A percentile compares a stretch with the other conserved stretches of the same genome.
These are phyloP conservation scores for Yarrowia yakushimensis DNA, from an alignment of 805 yeast genomes.

Conservation along the genomic window DNA sequence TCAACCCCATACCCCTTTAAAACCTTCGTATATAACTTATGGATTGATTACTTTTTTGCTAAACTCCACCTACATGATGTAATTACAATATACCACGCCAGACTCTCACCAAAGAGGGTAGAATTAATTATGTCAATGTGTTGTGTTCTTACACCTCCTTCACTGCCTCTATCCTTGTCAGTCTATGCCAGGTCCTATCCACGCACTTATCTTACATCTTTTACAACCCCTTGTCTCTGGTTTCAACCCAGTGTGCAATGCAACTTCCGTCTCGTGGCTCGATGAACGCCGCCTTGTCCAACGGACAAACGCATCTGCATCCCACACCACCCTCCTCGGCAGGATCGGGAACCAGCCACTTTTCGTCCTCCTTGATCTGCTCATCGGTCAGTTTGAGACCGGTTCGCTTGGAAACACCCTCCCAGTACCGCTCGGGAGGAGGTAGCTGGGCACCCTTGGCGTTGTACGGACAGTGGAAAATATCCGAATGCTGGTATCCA, in stretches of 20 bases:
- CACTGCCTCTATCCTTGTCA: neutral
- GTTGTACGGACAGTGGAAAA: slow-evolving; percentile 80
- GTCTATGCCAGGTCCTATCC: neutral
- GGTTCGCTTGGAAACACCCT: neutral
- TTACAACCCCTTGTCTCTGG: slow-evolving; percentile 5
- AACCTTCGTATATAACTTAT: neutral
- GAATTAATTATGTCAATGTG: slow-evolving; percentile 4
- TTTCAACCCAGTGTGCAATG: slow-evolving; percentile 36
- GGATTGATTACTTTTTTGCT: neutral
- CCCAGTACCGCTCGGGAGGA: slow-evolving; percentile 18
- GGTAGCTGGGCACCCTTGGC: slow-evolving; percentile 43
- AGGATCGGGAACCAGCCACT: slow-evolving; percentile 42
- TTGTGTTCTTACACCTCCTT: neutral
- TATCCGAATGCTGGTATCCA: slow-evolving; percentile 78
- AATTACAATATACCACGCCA: no score
- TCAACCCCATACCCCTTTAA: no score
- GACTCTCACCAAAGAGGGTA: neutral
- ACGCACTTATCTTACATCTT: neutral
- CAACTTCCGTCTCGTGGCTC: slow-evolving; percentile 39
- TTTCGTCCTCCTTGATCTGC: slow-evolving; percentile 39
- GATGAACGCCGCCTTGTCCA: slow-evolving; percentile 43
- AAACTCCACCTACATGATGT: no score
- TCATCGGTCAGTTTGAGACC: slow-evolving; percentile 32
- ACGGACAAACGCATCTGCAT: slow-evolving; percentile 73
- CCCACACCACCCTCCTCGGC: slow-evolving; percentile 57